These are phyloP conservation scores for Corylus heterophylla DNA, from an alignment of 306 rosid genomes.

Conservation along the genomic window DNA sequence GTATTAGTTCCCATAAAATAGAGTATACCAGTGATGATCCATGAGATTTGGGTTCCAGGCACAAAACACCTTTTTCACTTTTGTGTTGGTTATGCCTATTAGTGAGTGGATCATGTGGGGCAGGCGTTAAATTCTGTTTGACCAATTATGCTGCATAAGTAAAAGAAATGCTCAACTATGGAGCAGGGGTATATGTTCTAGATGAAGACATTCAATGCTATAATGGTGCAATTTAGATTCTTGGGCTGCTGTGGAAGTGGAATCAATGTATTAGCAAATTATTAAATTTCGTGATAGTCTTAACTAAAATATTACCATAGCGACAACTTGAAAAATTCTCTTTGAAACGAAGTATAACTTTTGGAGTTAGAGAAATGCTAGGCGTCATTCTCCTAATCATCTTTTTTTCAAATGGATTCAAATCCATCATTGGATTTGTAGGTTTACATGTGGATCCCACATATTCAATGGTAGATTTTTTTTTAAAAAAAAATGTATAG, in stretches of 20 bases:
- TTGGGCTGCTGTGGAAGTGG: not conserved
- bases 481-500: too few species aligned
- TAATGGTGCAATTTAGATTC: not conserved
- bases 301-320: not conserved
- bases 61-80: not conserved
- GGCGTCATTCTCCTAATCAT: too few species aligned
- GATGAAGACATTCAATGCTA: not conserved
- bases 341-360: not conserved
- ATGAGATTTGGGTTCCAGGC: not conserved
- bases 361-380: not conserved
- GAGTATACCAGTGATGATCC: not conserved
- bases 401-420: too few species aligned
- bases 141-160: not conserved
- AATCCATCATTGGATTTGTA: too few species aligned
- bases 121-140: not conserved
- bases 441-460: too few species aligned
- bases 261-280: not conserved
- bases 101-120: not conserved
- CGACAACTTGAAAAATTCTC: not conserved
- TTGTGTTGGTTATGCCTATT: not conserved
- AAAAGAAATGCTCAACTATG: not conserved
- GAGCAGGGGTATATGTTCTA: not conserved
- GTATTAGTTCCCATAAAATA: not conserved
- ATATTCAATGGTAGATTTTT: too few species aligned
- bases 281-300: not conserved